Base-by-base conservation (phyloP, 2,329 filamentous ascomycete genomes). In the Xylariales sp. region DNA sequence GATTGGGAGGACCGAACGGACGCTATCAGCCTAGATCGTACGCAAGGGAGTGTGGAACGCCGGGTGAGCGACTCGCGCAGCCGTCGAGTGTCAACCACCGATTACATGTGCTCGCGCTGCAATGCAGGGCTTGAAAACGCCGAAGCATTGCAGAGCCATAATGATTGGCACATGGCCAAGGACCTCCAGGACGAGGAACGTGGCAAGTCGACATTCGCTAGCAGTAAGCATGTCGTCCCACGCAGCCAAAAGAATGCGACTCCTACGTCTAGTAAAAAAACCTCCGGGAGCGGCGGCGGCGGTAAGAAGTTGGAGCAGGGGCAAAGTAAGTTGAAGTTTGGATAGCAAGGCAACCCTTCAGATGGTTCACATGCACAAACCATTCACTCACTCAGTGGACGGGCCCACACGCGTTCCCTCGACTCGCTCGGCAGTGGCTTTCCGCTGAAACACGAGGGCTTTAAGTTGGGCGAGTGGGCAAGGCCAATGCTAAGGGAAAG, bases 121-220 rank as follows among this genome's bases (percentile, higher is more conserved):
- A 84, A 86, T 67, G 84, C 86, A 74, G 77, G 78, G n/a, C 82
- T 96, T 41, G 83, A 85, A 12, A 82, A 84, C 46, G 76, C 82
- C 32, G 87, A 90, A 64, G 85, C 86, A 73, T 77, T 89, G 54
- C 86, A 90, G 71, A 94, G 92, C 80, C 96, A 99, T 78, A 85
- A 91, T 62, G 96, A 99, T 79, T 98, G 94, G 91, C 96, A 99
- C 81, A 91, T 97, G 80, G 96, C 96, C 53, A 93, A 92, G 80
- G 92, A 95, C 73, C 84, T 99, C 36, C 90, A 94, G 71, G 86
- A 89, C 2, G 80, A 84, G 65, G 85, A 91, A 81, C 84, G 85
- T 84, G 83, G 80, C 79, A 82, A 72, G 66, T 75, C 78, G 68
- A 75, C 79, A 82, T 83, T 85, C 78, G 83, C 76, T 71, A 80